Conservation (phyloP, 331 rosid species). For the Pyrus hybrid region DNA sequence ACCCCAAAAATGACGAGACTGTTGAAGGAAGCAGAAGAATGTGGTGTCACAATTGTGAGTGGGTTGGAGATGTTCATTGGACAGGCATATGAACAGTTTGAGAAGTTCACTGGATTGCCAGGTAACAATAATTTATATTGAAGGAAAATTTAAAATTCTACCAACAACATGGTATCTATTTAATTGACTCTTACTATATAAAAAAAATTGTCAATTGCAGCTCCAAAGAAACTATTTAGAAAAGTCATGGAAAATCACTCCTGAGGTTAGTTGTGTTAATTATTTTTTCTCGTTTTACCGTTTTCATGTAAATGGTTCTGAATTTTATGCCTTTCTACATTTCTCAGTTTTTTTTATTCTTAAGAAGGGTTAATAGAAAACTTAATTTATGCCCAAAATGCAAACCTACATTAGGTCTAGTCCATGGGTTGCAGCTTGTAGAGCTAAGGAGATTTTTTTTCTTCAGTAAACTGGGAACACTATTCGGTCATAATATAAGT, state of each 20-base stretch:
- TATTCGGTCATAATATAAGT: too few species aligned
- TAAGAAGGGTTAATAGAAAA: background rate
- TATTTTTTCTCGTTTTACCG: background rate
- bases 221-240: constrained; percentile 67
- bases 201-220: constrained; percentile 31
- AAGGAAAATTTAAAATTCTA: background rate
- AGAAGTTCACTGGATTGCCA: constrained; percentile 75
- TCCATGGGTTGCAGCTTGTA: too few species aligned
- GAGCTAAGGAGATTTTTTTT: too few species aligned
- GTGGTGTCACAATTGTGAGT: constrained; percentile 63
- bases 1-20: constrained; percentile 82
- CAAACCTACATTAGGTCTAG: too few species aligned
- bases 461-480: too few species aligned
- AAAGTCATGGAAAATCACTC: constrained; percentile 44
- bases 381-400: background rate
- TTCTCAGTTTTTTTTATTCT: too few species aligned
- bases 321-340: too few species aligned
- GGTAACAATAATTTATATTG: constrained; percentile 35
- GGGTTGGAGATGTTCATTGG: constrained; percentile 87
- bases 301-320: too few species aligned
- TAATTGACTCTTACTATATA: background rate
- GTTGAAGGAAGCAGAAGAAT: constrained; percentile 77
- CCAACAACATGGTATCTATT: constrained; percentile 1
- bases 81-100: constrained; percentile 80
- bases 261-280: constrained; percentile 29